Conservation (phyloP, 2,329 filamentous ascomycete genomes). For the Dryadomyces quercivorus region DNA sequence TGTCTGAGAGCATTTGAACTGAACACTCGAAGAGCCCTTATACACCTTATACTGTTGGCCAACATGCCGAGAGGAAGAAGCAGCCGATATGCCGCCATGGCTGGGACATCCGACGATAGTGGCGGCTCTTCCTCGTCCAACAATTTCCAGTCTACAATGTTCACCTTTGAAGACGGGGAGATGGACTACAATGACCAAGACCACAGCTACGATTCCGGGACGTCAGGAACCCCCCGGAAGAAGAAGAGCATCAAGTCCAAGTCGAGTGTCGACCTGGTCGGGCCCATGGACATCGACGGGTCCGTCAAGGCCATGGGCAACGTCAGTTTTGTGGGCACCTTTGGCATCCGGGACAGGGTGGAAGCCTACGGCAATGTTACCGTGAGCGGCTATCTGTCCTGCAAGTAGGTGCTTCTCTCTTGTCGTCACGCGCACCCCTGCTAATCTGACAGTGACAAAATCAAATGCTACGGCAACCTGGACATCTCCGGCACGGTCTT, state of each 20-base stretch:
- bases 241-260: slow-evolving; percentile 30
- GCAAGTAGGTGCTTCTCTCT: slow-evolving; percentile 21
- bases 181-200: slow-evolving; percentile 9
- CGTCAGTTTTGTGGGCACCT: slow-evolving; percentile 30
- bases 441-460: slow-evolving; percentile 21
- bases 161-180: slow-evolving; percentile 9
- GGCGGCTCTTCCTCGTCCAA: slow-evolving; percentile 2
- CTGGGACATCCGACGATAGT: background rate
- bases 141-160: slow-evolving; percentile 7
- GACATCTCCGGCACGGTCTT: slow-evolving; percentile 25
- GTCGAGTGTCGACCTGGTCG: slow-evolving; percentile 25
- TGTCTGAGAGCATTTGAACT: too few species aligned
- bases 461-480: slow-evolving; percentile 36
- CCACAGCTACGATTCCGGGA: background rate
- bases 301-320: slow-evolving; percentile 33
- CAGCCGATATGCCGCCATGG: background rate
- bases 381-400: slow-evolving; percentile 28
- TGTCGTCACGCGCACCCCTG: background rate
- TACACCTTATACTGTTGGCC: too few species aligned
- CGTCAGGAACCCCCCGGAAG: slow-evolving; percentile 14
- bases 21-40: too few species aligned
- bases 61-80: slow-evolving; percentile 1
- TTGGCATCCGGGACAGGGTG: slow-evolving; percentile 29
- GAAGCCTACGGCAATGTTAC: slow-evolving; percentile 33
- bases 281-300: slow-evolving; percentile 33